Base-by-base conservation (phyloP, 495 filamentous ascomycete genomes). In the Neurospora tetraspora region DNA sequence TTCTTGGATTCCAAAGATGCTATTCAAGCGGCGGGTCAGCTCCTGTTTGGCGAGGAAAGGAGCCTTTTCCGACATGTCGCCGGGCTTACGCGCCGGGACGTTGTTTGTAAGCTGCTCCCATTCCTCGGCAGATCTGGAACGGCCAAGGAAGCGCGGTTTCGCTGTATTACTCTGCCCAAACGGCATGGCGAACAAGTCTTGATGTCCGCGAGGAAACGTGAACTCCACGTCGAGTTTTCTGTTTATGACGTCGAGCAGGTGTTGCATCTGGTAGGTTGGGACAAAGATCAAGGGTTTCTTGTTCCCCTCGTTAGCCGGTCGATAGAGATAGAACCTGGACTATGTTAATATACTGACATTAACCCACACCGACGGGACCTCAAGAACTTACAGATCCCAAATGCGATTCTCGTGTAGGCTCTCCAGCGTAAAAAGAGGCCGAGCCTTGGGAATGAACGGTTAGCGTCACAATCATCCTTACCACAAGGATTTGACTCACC, bases 331-430 rank as follows among this genome's bases (percentile, higher is more conserved):
- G 81, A 91, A 94, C 14, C 36, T 38, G 68, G 68, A 18, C 1
- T 14, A 10, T 20, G 39, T 38, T 20, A 40, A 16, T 36, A 39
- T 45, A 45, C 18, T 18, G 42, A 36, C 47, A 14, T n/a, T 69
- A 53, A 27, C 23, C 18, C 18, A 40, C 27, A 1, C 20, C 23
- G 47, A 5, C 45, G 8, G 23, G 43, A 3, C 39, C 31, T 39
- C 39, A 37, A 39, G 10, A 20, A 88, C 90, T 87, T 83, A 96
- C 93, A 96, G 74, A 72, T 93, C 90, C 93, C 93, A 97, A 43
- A 80, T 72, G 3, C 88, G 84, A 1, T 75, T 72, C 37, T 75
- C 65, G 3, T 85, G 75, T 74, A 89, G 88, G 74, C 91, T 85
- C 38, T 89, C 87, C 11, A 84, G 81, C 1, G 75, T 80, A 59